Evolutionary conservation across 192 early-diverging fungal genomes (phyloP).

Genomic region (Backusella luteola): DNA sequence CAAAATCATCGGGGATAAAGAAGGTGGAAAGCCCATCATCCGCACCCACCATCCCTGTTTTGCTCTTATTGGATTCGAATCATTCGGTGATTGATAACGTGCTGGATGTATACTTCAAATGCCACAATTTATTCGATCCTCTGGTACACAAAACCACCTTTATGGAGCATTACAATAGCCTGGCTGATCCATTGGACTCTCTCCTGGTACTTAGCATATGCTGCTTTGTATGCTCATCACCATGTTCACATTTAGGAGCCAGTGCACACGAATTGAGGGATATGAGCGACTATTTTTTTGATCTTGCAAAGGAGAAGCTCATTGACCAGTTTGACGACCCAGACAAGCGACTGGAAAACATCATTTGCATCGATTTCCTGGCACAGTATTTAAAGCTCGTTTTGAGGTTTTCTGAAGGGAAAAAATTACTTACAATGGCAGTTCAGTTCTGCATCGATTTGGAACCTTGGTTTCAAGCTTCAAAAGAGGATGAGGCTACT

Average conservation of each 20-base stretch:
- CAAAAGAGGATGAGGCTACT: neutral
- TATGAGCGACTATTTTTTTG: neutral
- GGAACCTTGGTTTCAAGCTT: neutral
- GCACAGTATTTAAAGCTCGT: neutral
- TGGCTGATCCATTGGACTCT: neutral
- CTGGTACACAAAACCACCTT: neutral
- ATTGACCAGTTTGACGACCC: neutral
- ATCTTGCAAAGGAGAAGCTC: conserved; percentile 1
- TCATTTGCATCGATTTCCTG: neutral
- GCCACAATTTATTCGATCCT: neutral
- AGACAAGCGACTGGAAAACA: neutral
- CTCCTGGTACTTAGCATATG: neutral
- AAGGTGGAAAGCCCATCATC: neutral
- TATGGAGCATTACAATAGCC: neutral
- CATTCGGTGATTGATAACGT: neutral
- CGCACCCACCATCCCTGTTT: neutral
- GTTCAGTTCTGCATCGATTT: neutral
- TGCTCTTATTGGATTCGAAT: neutral
- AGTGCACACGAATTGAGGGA: conserved; percentile 3
- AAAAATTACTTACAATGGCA: neutral
- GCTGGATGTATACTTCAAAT: neutral
- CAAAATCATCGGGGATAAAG: neutral
- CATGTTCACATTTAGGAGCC: neutral
- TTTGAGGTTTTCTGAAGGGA: neutral
- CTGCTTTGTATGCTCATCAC: neutral